A percentile compares a stretch with the other conserved stretches of the same genome.
phyloP scores from a whole-genome alignment of 306 rosid genomes.

The Lithocarpus polystachyus region DNA sequence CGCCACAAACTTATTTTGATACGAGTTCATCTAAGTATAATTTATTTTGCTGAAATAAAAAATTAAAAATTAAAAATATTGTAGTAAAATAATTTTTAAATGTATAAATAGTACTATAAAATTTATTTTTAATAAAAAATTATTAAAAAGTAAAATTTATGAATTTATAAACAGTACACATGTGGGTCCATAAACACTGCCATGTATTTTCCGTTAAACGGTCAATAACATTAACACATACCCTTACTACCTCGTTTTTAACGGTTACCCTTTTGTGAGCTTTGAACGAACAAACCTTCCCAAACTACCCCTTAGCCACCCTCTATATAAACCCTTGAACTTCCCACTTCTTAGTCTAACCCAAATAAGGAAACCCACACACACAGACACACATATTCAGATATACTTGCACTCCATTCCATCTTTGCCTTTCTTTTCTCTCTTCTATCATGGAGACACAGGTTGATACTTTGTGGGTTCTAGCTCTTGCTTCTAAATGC shows the following conservation, averaged over 20 bases:
- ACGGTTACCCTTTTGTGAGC: conserved; percentile 1
- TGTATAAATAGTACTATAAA: too few species aligned
- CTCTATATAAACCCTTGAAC: conserved; percentile 23
- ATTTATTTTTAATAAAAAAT: too few species aligned
- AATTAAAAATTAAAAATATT: too few species aligned
- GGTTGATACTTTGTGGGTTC: conserved; percentile 68
- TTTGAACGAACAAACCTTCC: too few species aligned
- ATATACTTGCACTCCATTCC: neutral
- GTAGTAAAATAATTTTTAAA: too few species aligned
- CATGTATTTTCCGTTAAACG: conserved; percentile 1
- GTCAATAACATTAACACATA: neutral
- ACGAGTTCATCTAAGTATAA: too few species aligned
- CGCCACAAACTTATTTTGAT: neutral
- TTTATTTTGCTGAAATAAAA: too few species aligned
- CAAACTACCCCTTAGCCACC: neutral
- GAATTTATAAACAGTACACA: too few species aligned
- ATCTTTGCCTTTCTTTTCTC: neutral
- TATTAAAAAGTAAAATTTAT: too few species aligned
- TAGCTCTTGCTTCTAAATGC: conserved; percentile 66
- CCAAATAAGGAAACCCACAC: conserved; percentile 21
- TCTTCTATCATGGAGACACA: conserved; percentile 41
- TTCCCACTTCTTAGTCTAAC: conserved; percentile 19
- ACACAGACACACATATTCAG: too few species aligned
- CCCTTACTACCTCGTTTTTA: neutral
- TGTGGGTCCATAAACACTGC: too few species aligned